These are phyloP conservation scores for Metarhizium brunneum DNA, from an alignment of 2,329 filamentous ascomycete species.

Conservation along the genomic window DNA sequence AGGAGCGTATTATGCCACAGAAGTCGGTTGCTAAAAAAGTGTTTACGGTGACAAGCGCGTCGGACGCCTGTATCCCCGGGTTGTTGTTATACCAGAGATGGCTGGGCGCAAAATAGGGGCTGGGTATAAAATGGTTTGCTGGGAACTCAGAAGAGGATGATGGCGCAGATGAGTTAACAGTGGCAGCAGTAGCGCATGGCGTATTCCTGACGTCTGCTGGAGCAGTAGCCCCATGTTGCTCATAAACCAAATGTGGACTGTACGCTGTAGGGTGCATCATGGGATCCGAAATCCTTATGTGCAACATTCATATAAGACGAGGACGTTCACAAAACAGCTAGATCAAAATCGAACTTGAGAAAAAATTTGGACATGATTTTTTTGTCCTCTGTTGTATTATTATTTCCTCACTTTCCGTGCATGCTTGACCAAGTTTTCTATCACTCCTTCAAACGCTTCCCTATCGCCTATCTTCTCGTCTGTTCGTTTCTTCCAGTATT, in stretches of 20 bases:
- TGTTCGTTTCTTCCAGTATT: slow-evolving; percentile 79
- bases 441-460: slow-evolving; percentile 91
- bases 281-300: background rate
- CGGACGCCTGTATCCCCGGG: background rate
- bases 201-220: background rate
- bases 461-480: slow-evolving; percentile 85
- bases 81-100: background rate
- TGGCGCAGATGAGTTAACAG: background rate
- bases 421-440: slow-evolving; percentile 92
- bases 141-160: background rate
- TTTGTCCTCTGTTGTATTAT: slow-evolving; percentile 25
- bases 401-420: slow-evolving; percentile 76
- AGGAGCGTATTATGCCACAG: slow-evolving; percentile 3
- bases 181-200: background rate
- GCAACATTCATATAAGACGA: slow-evolving; percentile 5
- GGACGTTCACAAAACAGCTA: slow-evolving; percentile 9
- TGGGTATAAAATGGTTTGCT: background rate
- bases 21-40: background rate
- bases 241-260: background rate
- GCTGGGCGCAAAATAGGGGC: slow-evolving; percentile 1
- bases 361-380: slow-evolving; percentile 6
- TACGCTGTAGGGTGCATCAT: slow-evolving; percentile 1
- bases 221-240: background rate
- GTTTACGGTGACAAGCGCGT: background rate
- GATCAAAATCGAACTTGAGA: slow-evolving; percentile 11